Evolutionary conservation across 139 green algal species (phyloP).

Genomic region (Coelastrella sp.): DNA sequence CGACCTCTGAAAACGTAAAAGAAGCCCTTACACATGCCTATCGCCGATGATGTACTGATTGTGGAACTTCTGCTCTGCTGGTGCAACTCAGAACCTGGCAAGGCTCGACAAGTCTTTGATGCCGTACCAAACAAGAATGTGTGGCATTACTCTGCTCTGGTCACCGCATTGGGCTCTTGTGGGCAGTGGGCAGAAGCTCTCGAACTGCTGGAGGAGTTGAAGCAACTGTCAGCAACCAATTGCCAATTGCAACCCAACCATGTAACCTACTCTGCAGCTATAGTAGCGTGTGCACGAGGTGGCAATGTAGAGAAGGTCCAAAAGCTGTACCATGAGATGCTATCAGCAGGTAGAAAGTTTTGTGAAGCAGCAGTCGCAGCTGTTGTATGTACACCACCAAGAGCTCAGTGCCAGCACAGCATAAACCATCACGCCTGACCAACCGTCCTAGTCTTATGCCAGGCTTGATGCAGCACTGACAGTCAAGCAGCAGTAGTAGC

Average conservation of each 20-base stretch:
- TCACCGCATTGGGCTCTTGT: not conserved
- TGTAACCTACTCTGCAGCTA: not conserved
- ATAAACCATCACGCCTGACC: too few relatives aligned
- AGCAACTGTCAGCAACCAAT: not conserved
- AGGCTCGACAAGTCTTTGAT: not conserved
- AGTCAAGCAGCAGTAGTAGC: too few relatives aligned
- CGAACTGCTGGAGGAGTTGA: not conserved
- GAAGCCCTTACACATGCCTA: too few relatives aligned
- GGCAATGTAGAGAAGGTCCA: not conserved
- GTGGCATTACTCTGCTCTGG: not conserved
- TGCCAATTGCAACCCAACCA: not conserved
- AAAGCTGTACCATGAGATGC: not conserved
- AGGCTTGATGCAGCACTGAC: too few relatives aligned
- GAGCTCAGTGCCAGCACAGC: too few relatives aligned
- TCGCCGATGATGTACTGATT: too few relatives aligned
- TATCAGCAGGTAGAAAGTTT: not conserved
- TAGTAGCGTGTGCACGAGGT: not conserved
- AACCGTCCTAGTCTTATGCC: too few relatives aligned
- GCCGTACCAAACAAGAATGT: not conserved
- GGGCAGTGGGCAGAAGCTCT: not conserved
- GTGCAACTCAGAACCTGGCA: not conserved
- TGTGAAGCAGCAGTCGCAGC: not conserved
- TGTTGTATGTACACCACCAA: not conserved
- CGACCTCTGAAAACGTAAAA: too few relatives aligned
- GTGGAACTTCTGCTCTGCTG: not conserved